phyloP scores from a whole-genome alignment of 371 early-diverging fungal genomes.

The Actinomortierella ambigua region DNA sequence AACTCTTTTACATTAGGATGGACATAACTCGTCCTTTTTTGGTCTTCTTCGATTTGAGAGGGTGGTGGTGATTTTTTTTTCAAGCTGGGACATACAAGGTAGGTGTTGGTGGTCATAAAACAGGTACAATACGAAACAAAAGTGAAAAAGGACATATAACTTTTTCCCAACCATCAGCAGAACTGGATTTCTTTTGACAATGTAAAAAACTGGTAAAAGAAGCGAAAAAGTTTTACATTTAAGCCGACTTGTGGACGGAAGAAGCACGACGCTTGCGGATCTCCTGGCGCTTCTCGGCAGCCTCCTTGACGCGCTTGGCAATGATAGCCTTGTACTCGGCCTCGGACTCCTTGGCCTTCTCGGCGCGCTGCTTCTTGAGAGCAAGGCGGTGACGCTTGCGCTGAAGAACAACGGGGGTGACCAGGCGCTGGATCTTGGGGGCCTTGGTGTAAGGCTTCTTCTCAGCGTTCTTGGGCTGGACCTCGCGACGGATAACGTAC shows the following conservation, averaged over 20 bases:
- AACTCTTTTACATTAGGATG: too few relatives aligned
- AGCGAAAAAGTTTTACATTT: constrained; percentile 32
- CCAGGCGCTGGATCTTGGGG: constrained; percentile 96
- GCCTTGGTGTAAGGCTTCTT: constrained; percentile 95
- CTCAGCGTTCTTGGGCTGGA: constrained; percentile 83
- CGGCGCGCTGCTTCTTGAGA: constrained; percentile 81
- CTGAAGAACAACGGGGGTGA: constrained; percentile 94
- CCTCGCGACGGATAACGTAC: constrained; percentile 97
- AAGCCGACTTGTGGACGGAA: constrained; percentile 63
- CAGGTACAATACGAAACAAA: neutral
- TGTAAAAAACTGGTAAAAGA: neutral
- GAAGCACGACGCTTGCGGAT: constrained; percentile 67
- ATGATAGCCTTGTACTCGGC: constrained; percentile 92
- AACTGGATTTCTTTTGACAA: too few relatives aligned
- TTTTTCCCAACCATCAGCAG: too few relatives aligned
- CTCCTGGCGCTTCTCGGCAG: constrained; percentile 73
- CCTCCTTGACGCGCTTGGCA: constrained; percentile 91
- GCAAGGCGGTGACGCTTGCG: constrained; percentile 88
- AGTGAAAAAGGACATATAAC: too few relatives aligned
- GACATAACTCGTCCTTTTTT: too few relatives aligned
- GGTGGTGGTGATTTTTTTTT: too few relatives aligned
- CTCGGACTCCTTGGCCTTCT: constrained; percentile 85
- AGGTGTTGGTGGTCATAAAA: too few relatives aligned
- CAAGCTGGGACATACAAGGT: too few relatives aligned
- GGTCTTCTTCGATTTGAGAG: too few relatives aligned